These are phyloP conservation scores for Ambrosiella xylebori DNA, from an alignment of 2,329 filamentous ascomycete genomes.

Conservation along the genomic window DNA sequence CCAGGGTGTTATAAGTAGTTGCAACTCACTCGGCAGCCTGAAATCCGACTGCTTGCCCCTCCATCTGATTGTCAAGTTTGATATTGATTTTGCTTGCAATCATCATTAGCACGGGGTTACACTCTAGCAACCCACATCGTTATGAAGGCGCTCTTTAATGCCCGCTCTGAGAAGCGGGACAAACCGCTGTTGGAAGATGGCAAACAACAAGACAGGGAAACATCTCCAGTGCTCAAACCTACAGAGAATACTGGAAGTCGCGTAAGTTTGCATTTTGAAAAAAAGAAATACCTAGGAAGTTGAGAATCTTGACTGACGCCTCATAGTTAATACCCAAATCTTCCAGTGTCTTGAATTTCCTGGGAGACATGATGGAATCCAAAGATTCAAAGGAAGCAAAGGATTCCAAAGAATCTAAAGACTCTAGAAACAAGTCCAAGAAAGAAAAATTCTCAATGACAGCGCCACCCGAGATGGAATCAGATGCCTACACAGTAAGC, in stretches of 20 bases:
- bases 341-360: too few relatives aligned
- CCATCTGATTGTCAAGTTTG: not conserved
- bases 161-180: conserved; percentile 9
- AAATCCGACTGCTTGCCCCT: not conserved
- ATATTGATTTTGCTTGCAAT: not conserved
- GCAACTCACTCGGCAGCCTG: not conserved
- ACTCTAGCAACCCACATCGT: not conserved
- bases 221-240: not conserved
- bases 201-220: not conserved
- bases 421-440: too few relatives aligned
- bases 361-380: too few relatives aligned
- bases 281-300: too few relatives aligned
- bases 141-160: conserved; percentile 9
- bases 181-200: not conserved
- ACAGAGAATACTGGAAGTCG: conserved; percentile 1
- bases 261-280: too few relatives aligned
- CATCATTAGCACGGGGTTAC: not conserved
- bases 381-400: too few relatives aligned
- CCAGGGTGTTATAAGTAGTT: not conserved
- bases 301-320: too few relatives aligned
- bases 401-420: too few relatives aligned
- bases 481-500: too few relatives aligned
- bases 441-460: too few relatives aligned
- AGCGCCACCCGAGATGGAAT: too few relatives aligned
- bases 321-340: too few relatives aligned